phyloP scores from a whole-genome alignment of 345 rosid genomes.

The Syzygium oleosum region DNA sequence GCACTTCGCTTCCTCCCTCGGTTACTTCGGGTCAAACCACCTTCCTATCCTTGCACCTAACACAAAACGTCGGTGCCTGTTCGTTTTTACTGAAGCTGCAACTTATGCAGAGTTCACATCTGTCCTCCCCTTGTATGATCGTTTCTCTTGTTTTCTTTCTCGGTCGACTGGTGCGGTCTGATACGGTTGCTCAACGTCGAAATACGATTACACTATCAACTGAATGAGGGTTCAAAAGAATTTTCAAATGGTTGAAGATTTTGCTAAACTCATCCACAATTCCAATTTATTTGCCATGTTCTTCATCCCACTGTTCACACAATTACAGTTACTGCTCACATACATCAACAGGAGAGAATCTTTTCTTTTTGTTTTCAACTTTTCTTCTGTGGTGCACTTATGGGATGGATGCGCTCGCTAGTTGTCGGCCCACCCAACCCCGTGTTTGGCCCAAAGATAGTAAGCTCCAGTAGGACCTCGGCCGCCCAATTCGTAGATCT shows the following conservation, averaged over 20 bases:
- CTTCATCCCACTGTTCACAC: not conserved
- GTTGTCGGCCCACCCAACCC: conserved; percentile 55
- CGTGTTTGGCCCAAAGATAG: conserved; percentile 70
- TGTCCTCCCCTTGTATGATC: not conserved
- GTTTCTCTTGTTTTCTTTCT: not conserved
- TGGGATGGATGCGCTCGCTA: not conserved
- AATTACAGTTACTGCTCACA: not conserved
- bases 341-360: not conserved
- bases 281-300: not conserved
- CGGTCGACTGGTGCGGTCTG: not conserved
- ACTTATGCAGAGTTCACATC: not conserved
- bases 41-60: not conserved
- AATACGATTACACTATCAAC: not conserved
- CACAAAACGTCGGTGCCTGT: not conserved
- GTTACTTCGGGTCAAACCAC: not conserved
- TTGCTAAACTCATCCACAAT: not conserved
- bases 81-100: not conserved
- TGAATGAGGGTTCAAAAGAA: not conserved
- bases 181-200: not conserved
- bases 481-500: conserved; percentile 65
- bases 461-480: conserved; percentile 67
- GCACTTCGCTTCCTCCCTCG: not conserved
- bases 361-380: too few relatives aligned
- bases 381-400: not conserved
- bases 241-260: not conserved